These are phyloP conservation scores for Vicia faba DNA, from an alignment of 306 rosid species.

Conservation along the genomic window DNA sequence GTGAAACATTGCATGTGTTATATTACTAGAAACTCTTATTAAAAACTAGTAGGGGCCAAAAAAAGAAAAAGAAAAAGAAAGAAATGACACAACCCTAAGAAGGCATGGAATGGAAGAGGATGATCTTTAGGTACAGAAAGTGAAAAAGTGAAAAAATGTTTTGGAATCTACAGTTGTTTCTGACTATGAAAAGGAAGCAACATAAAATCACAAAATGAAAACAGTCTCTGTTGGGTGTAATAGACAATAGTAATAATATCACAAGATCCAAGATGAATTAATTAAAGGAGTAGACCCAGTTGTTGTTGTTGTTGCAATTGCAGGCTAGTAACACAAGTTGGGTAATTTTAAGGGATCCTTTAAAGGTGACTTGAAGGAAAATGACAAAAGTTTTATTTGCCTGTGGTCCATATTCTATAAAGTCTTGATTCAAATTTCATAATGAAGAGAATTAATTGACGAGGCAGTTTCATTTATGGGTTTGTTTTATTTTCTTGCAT, in stretches of 20 bases:
- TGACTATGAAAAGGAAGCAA: slow-evolving; percentile 60
- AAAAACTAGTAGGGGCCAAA: no score
- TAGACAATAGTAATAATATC: slow-evolving; percentile 40
- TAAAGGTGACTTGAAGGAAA: slow-evolving; percentile 24
- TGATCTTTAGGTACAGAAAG: slow-evolving; percentile 12
- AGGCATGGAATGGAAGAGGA: slow-evolving; percentile 12
- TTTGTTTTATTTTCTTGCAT: background rate
- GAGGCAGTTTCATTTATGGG: slow-evolving; percentile 5
- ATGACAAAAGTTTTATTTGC: slow-evolving; percentile 30
- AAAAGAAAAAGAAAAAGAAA: no score
- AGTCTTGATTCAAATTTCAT: background rate
- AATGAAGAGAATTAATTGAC: background rate
- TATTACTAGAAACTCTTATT: no score
- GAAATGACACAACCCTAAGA: background rate
- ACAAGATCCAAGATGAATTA: slow-evolving; percentile 64
- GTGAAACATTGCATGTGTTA: background rate
- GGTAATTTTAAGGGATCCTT: slow-evolving; percentile 1
- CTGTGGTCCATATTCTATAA: slow-evolving; percentile 38
- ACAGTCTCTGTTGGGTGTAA: slow-evolving; percentile 35
- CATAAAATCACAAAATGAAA: slow-evolving; percentile 41
- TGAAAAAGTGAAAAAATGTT: slow-evolving; percentile 34
- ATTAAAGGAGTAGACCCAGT: slow-evolving; percentile 37
- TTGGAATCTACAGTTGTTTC: slow-evolving; percentile 48
- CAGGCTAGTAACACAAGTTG: slow-evolving; percentile 7
- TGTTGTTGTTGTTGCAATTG: slow-evolving; percentile 2